Base-by-base conservation (phyloP, 768 basidiomycete species). In the Lactarius akahatsu region DNA sequence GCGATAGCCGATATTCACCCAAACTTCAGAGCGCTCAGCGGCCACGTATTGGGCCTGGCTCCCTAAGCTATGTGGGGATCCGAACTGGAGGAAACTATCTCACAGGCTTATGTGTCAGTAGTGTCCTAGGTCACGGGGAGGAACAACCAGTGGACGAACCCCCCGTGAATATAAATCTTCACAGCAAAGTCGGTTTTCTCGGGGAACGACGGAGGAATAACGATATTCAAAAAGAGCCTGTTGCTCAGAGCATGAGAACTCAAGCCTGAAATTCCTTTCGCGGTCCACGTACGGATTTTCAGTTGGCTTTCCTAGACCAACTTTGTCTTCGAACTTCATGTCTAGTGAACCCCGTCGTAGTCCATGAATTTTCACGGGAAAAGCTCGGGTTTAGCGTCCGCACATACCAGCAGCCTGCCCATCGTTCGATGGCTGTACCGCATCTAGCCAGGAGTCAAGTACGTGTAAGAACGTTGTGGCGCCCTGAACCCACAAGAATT, bases 1-100 rank as follows among this genome's bases (percentile, higher is more conserved):
- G 26, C 90, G 84, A 73, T 91, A 91, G 41, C 88, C 90, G 15
- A 92, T 82, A 71, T 91, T 89, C 9, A 93, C 86, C 82, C 86
- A 87, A 18, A 93, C 82, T 75, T 91, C 86, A 5, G 82, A 82
- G 26, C 86, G 80, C 67, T 85, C 85, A 18, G 85, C 82, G 15
- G 88, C 80, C 47, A 88, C 79, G 72, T 85, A 87, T 71, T 92
- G 89, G 0, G 88, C 85, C 73, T 90, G 89, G 32, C 79, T 77
- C 38, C 74, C 76, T 10, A 90, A 74, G 0, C 79, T 77, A 65
- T 91, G 90, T 0, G 90, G 90, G 3, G 89, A 90, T 1, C 90
- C 90, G 66, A 89, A 91, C 72, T 92, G 90, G 20, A 92, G 81
- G 72, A 90, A 91, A 13, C 90, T 91, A 57, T 16, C 36, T 26